Evolutionary conservation across 1,284 basidiomycete genomes (phyloP), one percentile per base, ranked within the genome.

Genomic region (Tilletia walkeri): DNA sequence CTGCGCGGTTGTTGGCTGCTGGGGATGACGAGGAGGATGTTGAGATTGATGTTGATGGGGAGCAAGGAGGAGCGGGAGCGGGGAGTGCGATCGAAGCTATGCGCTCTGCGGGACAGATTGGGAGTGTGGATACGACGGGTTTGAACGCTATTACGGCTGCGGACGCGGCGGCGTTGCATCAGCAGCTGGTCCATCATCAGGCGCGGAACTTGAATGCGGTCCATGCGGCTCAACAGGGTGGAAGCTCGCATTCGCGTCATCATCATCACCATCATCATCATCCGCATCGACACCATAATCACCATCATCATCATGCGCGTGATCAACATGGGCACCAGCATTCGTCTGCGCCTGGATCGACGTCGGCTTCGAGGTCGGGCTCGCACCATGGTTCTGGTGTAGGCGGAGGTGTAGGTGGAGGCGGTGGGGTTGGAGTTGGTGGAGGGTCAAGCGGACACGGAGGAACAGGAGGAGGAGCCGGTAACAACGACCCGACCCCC

Each of bases 401-500:
- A 7, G 24, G 18, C 56, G 36, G 16, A 10, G 9, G 18, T 61
- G 20, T 5, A 6, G 24, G 24, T 9, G 56, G 56, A 7, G 24
- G 18, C 56, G 36, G 16, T 18, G 9, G 18, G 30, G 20, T 0
- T 30, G 24, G 24, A 61, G 20, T 9, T 5, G 56, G 56, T 20
- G 36, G n/a, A 30, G 56, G n/a, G 4, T 61, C 56, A 1, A 16
- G 14, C 30, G 24, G 18, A 61, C 41, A 45, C 41, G 41, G 41
- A 9, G 41, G 41, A 30, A 30, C 24, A 30, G 24, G 24, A 30
- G 24, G 36, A n/a, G 34, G 56, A 7, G 18, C 9, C 24, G 50
- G 50, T 18, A 10, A 34, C 20, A 9, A 18, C 56, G 36, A 30
- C 3, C 72, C 72, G 54, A 75, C 72, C 0, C 67, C 70, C 24